Evolutionary conservation across 2,329 filamentous ascomycete species (phyloP).

Genomic region (Neoscytalidium dimidiatum): DNA sequence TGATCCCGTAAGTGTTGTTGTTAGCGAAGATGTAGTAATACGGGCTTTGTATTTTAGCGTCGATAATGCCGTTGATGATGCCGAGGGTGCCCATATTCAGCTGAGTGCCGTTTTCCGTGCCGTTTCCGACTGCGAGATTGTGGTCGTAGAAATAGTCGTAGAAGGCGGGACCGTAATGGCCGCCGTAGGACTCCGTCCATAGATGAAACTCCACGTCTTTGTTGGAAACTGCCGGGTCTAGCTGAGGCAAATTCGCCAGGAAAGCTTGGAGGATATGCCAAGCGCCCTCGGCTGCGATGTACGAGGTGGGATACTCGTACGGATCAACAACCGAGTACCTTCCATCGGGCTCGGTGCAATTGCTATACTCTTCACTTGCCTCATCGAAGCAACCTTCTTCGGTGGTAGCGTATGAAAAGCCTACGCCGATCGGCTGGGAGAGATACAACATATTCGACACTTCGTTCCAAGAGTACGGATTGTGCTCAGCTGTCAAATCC

Average conservation of each 20-base stretch:
- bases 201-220: slow-evolving; percentile 57
- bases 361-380: neutral
- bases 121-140: slow-evolving; percentile 54
- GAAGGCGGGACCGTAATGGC: slow-evolving; percentile 56
- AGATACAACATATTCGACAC: slow-evolving; percentile 42
- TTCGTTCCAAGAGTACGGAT: slow-evolving; percentile 43
- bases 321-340: neutral
- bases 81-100: slow-evolving; percentile 57
- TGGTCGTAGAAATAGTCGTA: slow-evolving; percentile 60
- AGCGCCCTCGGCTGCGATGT: slow-evolving; percentile 35
- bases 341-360: neutral
- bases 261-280: slow-evolving; percentile 41
- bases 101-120: slow-evolving; percentile 48
- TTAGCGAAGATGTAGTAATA: slow-evolving; percentile 53
- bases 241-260: slow-evolving; percentile 35
- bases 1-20: slow-evolving; percentile 58
- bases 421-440: slow-evolving; percentile 42
- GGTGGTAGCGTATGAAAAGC: slow-evolving; percentile 40
- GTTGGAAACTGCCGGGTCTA: slow-evolving; percentile 50
- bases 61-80: slow-evolving; percentile 58
- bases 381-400: neutral
- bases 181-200: slow-evolving; percentile 49
- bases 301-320: slow-evolving; percentile 30
- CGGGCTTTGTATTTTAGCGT: slow-evolving; percentile 49
- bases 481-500: slow-evolving; percentile 36